Conservation (phyloP, 2,329 filamentous ascomycete genomes). For the Pyricularia sp. region DNA sequence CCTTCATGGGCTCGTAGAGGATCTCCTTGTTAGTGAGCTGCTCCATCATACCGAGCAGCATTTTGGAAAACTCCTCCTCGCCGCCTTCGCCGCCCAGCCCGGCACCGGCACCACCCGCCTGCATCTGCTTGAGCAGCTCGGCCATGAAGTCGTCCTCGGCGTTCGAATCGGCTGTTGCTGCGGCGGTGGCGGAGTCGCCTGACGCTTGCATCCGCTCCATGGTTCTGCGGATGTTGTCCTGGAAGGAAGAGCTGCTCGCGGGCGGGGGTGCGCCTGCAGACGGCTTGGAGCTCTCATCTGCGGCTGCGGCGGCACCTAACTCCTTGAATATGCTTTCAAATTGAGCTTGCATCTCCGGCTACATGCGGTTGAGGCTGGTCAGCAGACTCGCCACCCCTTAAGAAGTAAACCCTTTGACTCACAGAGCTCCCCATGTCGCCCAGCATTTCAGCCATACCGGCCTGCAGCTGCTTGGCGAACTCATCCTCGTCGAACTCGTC, state of each 20-base stretch:
- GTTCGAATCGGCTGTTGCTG: conserved; percentile 37
- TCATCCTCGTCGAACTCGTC: conserved; percentile 58
- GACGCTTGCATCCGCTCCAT: conserved; percentile 96
- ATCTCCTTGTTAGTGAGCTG: conserved; percentile 98
- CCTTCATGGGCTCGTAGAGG: conserved; percentile 97
- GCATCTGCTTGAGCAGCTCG: conserved; percentile 88
- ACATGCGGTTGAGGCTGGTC: background rate
- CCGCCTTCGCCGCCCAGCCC: conserved; percentile 41
- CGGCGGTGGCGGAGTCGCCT: conserved; percentile 74
- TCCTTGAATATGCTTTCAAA: conserved; percentile 73
- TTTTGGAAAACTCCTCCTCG: conserved; percentile 87
- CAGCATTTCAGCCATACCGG: conserved; percentile 78
- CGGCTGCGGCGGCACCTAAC: conserved; percentile 44
- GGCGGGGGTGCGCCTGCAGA: conserved; percentile 14
- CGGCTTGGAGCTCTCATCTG: conserved; percentile 19
- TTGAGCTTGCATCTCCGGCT: conserved; percentile 67
- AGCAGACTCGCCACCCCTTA: background rate
- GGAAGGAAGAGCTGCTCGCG: conserved; percentile 50
- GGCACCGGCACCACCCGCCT: conserved; percentile 47
- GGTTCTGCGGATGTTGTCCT: conserved; percentile 84
- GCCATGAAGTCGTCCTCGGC: conserved; percentile 76
- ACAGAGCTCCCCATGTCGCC: conserved; percentile 57
- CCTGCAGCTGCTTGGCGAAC: conserved; percentile 79
- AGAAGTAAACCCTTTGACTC: conserved; percentile 16
- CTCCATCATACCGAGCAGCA: conserved; percentile 98